Evolutionary conservation across 2,329 filamentous ascomycete genomes (phyloP).

Genomic region (Dendrostoma leiphaemia): DNA sequence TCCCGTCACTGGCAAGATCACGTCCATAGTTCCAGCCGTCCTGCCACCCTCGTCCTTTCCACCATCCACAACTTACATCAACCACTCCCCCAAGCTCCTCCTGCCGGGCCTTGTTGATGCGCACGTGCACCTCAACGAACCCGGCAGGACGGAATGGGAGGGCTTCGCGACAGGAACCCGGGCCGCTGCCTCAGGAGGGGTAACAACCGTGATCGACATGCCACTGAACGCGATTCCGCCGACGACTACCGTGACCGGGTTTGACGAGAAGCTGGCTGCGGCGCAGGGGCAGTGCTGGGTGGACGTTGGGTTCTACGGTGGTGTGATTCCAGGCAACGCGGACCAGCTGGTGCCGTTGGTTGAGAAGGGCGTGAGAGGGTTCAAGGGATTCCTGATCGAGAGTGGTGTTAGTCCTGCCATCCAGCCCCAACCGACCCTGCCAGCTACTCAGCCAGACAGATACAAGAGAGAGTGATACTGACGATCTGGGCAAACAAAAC

Average conservation of each 20-base stretch:
- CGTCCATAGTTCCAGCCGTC: conserved; percentile 69
- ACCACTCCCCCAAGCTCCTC: conserved; percentile 82
- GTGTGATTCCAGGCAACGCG: conserved; percentile 87
- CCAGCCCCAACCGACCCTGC: background rate
- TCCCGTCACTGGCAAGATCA: conserved; percentile 77
- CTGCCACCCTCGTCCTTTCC: conserved; percentile 77
- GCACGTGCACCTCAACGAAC: conserved; percentile 96
- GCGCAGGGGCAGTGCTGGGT: conserved; percentile 92
- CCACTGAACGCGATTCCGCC: conserved; percentile 95
- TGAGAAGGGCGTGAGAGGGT: conserved; percentile 82
- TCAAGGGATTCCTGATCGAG: conserved; percentile 97
- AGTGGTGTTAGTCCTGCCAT: conserved; percentile 70
- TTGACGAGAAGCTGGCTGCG: conserved; percentile 82
- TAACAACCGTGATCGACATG: conserved; percentile 98
- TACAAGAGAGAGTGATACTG: background rate
- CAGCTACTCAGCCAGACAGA: background rate
- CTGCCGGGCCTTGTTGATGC: conserved; percentile 93
- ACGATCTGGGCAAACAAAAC: background rate
- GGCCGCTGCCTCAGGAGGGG: conserved; percentile 90
- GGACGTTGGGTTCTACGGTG: conserved; percentile 97
- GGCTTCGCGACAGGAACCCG: conserved; percentile 94
- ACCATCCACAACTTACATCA: conserved; percentile 67
- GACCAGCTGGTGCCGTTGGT: conserved; percentile 77
- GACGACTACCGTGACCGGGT: conserved; percentile 80
- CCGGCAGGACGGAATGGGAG: conserved; percentile 96